Base-by-base conservation (phyloP, 768 basidiomycete species). In the Gloeopeniophorella convolvens region DNA sequence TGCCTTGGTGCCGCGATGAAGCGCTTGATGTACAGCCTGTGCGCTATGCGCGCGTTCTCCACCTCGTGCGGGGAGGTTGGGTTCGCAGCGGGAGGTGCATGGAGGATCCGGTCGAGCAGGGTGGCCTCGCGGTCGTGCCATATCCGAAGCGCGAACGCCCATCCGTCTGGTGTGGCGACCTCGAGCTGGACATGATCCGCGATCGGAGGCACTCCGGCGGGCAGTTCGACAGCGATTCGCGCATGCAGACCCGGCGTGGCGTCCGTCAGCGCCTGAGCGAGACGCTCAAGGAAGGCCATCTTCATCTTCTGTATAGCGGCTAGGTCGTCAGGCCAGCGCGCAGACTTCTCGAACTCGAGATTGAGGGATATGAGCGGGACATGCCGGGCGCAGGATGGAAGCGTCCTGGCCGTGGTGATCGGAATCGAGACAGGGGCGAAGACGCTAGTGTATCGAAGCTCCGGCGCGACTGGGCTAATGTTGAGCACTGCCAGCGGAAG, bases 281-380 rank as follows among this genome's bases (percentile, higher is more conserved):
- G 73, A 33, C 80, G 79, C 62, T 92, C 89, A 54, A 97, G 80
- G 63, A 98, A 86, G 0, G 94, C 95, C 1, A 95, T 71, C 65
- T 98, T 98, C 66, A 92, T 84, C 55, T 90, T 90, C 65, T 96
- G 95, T 40, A 97, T 87, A 0, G 93, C 92, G 15, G 73, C 75
- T 4, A 98, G 75, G 57, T 98, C 92, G 61, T 98, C 94, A 0
- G 96, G 95, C 96, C 96, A 99, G 54, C 79, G 79, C 0, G 85
- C 82, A 0, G 92, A 95, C 54, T 85, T 87, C 63, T 98, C 95
- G 60, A 97, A 96, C 64, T 94, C 87, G 27, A 98, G 66, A 20
- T 92, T 65, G 41, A 92, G 69, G 12, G 86, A 78, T 56, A 92
- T 85, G 3, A 78, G 74, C 0, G 83, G 78, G 11, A 84, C 63